These are phyloP conservation scores for Starmerella etchellsii DNA, from an alignment of 805 yeast genomes.

Conservation along the genomic window DNA sequence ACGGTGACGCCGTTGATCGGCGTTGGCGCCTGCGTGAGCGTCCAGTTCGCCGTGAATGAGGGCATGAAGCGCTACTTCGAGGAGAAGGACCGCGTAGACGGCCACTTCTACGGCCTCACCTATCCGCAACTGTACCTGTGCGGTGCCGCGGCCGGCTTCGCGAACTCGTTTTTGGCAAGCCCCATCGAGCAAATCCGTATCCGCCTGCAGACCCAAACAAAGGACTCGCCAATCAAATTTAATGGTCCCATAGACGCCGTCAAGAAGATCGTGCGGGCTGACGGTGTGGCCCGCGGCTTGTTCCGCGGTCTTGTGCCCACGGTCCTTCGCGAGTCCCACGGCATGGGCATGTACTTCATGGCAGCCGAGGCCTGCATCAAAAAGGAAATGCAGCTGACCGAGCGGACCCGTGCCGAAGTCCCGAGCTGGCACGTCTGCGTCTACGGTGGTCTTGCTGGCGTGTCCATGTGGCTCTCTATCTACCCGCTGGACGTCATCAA, in stretches of 20 bases:
- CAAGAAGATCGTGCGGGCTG: constrained; percentile 39
- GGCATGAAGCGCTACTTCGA: constrained; percentile 72
- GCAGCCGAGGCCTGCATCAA: constrained; percentile 82
- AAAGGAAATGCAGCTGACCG: constrained; percentile 39
- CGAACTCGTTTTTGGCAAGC: constrained; percentile 76
- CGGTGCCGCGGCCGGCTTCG: constrained; percentile 87
- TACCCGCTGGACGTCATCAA: constrained; percentile 90
- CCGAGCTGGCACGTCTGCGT: constrained; percentile 79
- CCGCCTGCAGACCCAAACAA: constrained; percentile 78
- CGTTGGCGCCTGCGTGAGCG: constrained; percentile 93
- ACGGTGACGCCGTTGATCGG: constrained; percentile 88
- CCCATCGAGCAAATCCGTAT: constrained; percentile 95
- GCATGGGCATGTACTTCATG: constrained; percentile 74
- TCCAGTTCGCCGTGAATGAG: constrained; percentile 92
- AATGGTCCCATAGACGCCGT: constrained; percentile 67
- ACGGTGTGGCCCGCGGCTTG: constrained; percentile 46
- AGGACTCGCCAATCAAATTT: constrained; percentile 34
- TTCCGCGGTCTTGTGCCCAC: constrained; percentile 80
- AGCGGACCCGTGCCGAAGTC: constrained; percentile 50
- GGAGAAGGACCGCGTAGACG: constrained; percentile 23
- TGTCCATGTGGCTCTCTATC: constrained; percentile 69
- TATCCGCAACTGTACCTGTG: constrained; percentile 60
- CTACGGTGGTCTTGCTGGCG: constrained; percentile 86
- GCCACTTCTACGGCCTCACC: constrained; percentile 25
- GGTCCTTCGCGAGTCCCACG: constrained; percentile 68